Percentiles rank a stretch among this genome's conserved stretches.
phyloP scores from a whole-genome alignment of 2,329 filamentous ascomycete species.

The Xylariaceae sp. region DNA sequence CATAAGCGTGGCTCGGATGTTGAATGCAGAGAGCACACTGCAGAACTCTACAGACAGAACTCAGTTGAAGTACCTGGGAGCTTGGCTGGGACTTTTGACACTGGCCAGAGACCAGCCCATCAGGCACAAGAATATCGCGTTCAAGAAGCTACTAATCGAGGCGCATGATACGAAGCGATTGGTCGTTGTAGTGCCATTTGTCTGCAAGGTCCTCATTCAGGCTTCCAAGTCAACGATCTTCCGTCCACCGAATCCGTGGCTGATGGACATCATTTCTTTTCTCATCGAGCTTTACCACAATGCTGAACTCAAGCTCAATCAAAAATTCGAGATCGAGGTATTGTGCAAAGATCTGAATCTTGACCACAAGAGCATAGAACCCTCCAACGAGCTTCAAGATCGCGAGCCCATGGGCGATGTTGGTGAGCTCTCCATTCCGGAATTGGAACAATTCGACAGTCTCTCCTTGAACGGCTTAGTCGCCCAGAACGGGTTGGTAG shows the following conservation, averaged over 20 bases:
- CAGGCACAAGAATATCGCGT: conserved; percentile 93
- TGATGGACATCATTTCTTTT: conserved; percentile 91
- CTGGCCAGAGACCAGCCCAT: conserved; percentile 93
- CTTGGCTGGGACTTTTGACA: conserved; percentile 90
- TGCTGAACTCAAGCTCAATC: conserved; percentile 89
- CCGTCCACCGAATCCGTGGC: conserved; percentile 91
- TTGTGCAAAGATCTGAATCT: conserved; percentile 88
- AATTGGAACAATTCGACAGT: conserved; percentile 81
- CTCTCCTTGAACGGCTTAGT: conserved; percentile 65
- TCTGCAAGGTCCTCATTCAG: conserved; percentile 90
- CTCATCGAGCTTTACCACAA: conserved; percentile 92
- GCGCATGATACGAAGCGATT: conserved; percentile 90
- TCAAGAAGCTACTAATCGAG: conserved; percentile 92
- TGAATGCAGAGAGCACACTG: conserved; percentile 87
- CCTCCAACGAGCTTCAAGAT: conserved; percentile 81
- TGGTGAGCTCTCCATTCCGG: conserved; percentile 58
- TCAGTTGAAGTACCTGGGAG: conserved; percentile 88
- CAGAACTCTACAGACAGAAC: conserved; percentile 79
- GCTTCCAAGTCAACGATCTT: conserved; percentile 85
- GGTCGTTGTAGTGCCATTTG: conserved; percentile 91
- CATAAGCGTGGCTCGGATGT: conserved; percentile 76
- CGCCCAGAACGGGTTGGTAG: conserved; percentile 60
- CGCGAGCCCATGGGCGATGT: conserved; percentile 64
- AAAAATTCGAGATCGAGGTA: conserved; percentile 98
- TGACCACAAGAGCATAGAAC: conserved; percentile 89